Evolutionary conservation across 2,329 filamentous ascomycete species (phyloP), one percentile per base, ranked within the genome.

Genomic region (Fusarium sp.): DNA sequence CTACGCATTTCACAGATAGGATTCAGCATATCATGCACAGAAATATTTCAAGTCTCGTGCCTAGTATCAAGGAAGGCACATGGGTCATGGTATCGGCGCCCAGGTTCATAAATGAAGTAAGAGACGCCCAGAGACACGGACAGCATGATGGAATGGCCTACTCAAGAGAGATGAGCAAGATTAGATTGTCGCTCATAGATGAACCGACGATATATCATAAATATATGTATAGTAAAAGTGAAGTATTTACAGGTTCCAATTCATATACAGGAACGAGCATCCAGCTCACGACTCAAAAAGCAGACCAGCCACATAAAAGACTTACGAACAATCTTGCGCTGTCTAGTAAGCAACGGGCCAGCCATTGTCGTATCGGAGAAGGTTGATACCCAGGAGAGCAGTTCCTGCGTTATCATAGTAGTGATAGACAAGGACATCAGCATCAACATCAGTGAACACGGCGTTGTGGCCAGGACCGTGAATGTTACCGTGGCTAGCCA

Each of bases 401-500:
- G 57, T 54, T 12, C 74, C 74, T 9, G 58, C 62, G 30, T 72
- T 56, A 26, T 65, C 57, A 49, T 77, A 77, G 49, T 78, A 77
- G 18, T 77, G 76, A 53, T 77, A 77, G 3, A 76, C 73, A 9
- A 77, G 59, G 2, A 77, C 76, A 54, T 77, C 76, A 1, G 62
- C 76, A 59, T 77, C 76, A 2, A 9, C 45, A n/a, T 77, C 76
- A 5, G 76, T 71, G 11, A 77, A 77, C 13, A 77, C 75, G 31
- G 75, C 69, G 4, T 76, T 74, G 45, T 77, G 76, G 2, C 76
- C 76, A 7, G 76, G 76, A 4, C 76, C 76, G n/a, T 77, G 72
- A 16, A 77, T 71, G 0, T 57, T 61, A 3, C 70, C 76, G 41
- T 77, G 76, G 15, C 64, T 71, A 7, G 76, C 72, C 66, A 77